phyloP scores from a whole-genome alignment of 2,329 filamentous ascomycete species.

The Colletotrichum sp. region DNA sequence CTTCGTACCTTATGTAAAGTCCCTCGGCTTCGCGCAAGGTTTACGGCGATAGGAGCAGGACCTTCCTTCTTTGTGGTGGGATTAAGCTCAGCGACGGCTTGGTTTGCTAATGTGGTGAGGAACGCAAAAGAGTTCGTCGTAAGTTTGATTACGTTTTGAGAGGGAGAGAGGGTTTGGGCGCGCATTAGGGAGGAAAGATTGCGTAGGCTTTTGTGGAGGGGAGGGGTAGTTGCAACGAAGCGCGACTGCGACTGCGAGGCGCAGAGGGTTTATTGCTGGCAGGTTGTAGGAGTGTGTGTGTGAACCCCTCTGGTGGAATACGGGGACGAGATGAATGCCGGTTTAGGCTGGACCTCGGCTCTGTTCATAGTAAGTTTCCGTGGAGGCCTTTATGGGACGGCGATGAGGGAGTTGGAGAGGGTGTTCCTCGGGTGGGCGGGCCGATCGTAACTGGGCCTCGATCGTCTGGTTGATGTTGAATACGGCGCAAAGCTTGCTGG shows the following conservation, averaged over 20 bases:
- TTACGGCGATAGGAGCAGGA: background rate
- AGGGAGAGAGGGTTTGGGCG: background rate
- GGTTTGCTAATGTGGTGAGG: background rate
- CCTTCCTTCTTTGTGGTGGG: background rate
- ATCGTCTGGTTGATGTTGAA: background rate
- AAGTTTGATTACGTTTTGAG: background rate
- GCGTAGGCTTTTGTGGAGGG: background rate
- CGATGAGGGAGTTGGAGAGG: background rate
- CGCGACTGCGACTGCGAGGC: background rate
- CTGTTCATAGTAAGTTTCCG: accelerated
- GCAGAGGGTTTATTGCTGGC: background rate
- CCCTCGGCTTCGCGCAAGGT: background rate
- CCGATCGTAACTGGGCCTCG: background rate
- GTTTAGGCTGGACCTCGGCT: background rate
- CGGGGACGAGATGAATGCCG: background rate
- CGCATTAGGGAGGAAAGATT: background rate
- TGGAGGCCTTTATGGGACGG: background rate
- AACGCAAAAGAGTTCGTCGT: background rate
- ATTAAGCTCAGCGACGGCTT: background rate
- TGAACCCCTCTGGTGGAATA: background rate
- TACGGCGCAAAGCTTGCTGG: background rate
- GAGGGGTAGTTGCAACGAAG: background rate
- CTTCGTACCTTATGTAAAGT: background rate
- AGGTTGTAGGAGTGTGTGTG: background rate
- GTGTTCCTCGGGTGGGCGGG: background rate